Evolutionary conservation across 352 stramenopile species (phyloP), one percentile per base, ranked within the genome.

Genomic region (Phytophthora megakarya): DNA sequence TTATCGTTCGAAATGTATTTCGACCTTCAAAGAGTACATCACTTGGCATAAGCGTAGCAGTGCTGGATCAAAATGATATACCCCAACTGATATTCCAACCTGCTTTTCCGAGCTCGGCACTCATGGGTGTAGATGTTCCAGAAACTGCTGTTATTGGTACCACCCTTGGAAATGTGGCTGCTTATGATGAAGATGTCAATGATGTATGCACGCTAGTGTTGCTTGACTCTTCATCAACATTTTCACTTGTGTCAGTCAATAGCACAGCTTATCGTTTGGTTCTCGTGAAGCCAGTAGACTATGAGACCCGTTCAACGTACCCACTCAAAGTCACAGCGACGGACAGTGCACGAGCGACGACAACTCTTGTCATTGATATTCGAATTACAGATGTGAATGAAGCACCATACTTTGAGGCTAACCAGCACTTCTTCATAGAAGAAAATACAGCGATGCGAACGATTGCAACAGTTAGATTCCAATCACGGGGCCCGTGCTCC

Each of bases 381-480:
- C 54, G 35, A 22, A 67, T 89, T 10, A 40, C 62, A 5, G 75
- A 89, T 57, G 57, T 75, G 12, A 80, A 86, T n/a, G 80, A 89
- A 21, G 13, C 58, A 12, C 80, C 80, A n/a, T 63, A 67, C 30
- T 54, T 86, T 21, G 55, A 50, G 18, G 26, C 35, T n/a, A 43
- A 59, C 1, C 72, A 80, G 28, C 57, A 78, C n/a, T 63, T 78
- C n/a, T 75, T 78, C 16, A 78, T 78, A 18, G 61, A 75, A 25
- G 73, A 80, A 48, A 73, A 78, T 39, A 18, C 37, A 39, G 38
- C 18, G 18, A 38, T 19, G 21, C 33, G 42, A 1, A 61, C 43
- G 3, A 37, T 84, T 4, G 49, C 48, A 16, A 62, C 64, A 16
- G 38, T 64, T n/a, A 59, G 43, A 47, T 78, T 78, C 32, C 47